Evolutionary conservation across 768 basidiomycete genomes (phyloP).

Genomic region (Calocybe indica): DNA sequence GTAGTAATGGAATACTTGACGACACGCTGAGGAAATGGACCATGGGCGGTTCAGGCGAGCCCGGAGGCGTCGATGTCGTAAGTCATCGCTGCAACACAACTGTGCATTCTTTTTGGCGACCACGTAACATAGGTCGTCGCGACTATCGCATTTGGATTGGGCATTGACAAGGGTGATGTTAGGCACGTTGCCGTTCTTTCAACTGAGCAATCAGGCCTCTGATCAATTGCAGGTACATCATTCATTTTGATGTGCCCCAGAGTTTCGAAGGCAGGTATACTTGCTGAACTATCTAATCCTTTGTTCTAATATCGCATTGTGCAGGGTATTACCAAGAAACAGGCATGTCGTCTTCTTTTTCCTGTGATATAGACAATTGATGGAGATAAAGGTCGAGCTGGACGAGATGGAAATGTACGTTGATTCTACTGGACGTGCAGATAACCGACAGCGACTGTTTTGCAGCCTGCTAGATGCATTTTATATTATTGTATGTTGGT

Average conservation of each 20-base stretch:
- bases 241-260: conserved; percentile 79
- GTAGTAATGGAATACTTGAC: conserved; percentile 35
- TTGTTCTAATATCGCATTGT: not conserved
- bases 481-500: conserved; percentile 68
- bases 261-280: conserved; percentile 65
- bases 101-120: not conserved
- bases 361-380: conserved; percentile 1
- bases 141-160: conserved; percentile 82
- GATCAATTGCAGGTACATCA: conserved; percentile 47
- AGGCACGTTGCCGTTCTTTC: conserved; percentile 30
- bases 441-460: conserved; percentile 1
- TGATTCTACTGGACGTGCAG: not conserved
- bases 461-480: conserved; percentile 72
- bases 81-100: conserved; percentile 13
- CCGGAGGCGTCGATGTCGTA: conserved; percentile 57
- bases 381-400: conserved; percentile 55
- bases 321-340: conserved; percentile 86
- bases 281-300: conserved; percentile 1
- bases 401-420: conserved; percentile 67
- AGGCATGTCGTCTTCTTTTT: conserved; percentile 32
- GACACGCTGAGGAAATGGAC: conserved; percentile 58
- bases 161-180: conserved; percentile 80
- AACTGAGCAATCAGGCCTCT: not conserved
- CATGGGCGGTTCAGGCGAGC: conserved; percentile 39
- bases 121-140: conserved; percentile 51